A percentile compares a stretch with the other conserved stretches of the same genome.
Conservation (phyloP, 306 rosid species). For the Inga leiocalycina region DNA sequence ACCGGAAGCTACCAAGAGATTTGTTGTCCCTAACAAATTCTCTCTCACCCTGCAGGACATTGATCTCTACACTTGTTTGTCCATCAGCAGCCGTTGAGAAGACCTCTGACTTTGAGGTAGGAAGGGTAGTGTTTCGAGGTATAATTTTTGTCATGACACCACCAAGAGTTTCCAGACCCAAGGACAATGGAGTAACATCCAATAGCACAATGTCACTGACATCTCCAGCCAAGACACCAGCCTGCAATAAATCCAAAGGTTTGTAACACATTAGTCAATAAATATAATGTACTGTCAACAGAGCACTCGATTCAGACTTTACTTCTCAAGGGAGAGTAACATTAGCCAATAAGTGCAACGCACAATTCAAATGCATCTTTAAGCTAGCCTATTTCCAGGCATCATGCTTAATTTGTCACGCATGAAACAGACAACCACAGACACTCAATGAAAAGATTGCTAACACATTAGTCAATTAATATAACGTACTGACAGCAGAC, state of each 20-base stretch:
- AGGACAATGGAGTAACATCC: slow-evolving; percentile 82
- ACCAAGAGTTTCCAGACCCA: slow-evolving; percentile 90
- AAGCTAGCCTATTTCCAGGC: too few species aligned
- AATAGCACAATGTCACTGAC: slow-evolving; percentile 87
- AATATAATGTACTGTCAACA: not conserved
- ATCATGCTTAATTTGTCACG: not conserved
- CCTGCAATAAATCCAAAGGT: slow-evolving; percentile 46
- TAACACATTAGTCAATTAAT: not conserved
- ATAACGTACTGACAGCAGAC: not conserved
- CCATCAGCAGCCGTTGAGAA: slow-evolving; percentile 98
- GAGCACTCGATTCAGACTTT: not conserved
- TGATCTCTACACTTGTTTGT: slow-evolving; percentile 94
- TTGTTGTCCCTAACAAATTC: slow-evolving; percentile 96
- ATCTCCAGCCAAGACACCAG: slow-evolving; percentile 93
- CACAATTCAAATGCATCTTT: not conserved
- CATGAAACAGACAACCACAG: too few species aligned
- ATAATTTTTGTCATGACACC: slow-evolving; percentile 98
- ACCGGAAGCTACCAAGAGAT: slow-evolving; percentile 94
- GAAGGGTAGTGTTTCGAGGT: slow-evolving; percentile 94
- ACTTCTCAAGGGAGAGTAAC: not conserved
- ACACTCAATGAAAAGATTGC: not conserved
- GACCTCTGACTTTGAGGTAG: slow-evolving; percentile 95
- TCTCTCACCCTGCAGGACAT: slow-evolving; percentile 93
- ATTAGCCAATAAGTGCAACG: not conserved
- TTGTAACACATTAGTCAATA: not conserved